A percentile compares a stretch with the other conserved stretches of the same genome.
Conservation (phyloP, 179 eudicot species). For the Dionaea muscipula region DNA sequence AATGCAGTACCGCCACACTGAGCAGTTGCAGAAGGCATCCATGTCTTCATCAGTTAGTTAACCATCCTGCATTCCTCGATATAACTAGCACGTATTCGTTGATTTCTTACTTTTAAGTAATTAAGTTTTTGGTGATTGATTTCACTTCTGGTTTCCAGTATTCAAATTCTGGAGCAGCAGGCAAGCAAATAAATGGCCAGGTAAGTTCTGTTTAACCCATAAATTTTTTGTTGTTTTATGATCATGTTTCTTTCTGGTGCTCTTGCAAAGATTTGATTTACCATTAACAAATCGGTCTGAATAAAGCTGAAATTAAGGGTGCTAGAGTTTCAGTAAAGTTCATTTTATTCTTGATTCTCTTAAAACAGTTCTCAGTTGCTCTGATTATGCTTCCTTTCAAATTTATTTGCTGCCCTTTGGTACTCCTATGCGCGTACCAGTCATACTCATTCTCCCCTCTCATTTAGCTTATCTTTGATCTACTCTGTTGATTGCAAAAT, state of each 20-base stretch:
- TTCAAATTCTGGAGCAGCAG: constrained; percentile 39
- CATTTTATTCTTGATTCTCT: background rate
- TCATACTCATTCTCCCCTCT: too few species aligned
- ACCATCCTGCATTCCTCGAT: constrained; percentile 2
- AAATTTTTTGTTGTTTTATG: background rate
- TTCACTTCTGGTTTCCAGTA: constrained; percentile 32
- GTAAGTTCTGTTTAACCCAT: constrained; percentile 18
- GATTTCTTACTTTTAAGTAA: background rate
- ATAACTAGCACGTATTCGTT: background rate
- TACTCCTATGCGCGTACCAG: too few species aligned
- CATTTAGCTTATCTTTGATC: too few species aligned
- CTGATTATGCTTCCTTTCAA: background rate
- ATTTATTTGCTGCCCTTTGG: background rate
- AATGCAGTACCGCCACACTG: constrained; percentile 29
- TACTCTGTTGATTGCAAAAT: background rate
- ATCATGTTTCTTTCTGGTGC: background rate
- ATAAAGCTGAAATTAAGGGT: background rate
- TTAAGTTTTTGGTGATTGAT: background rate
- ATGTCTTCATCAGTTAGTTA: constrained; percentile 38
- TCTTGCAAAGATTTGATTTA: background rate
- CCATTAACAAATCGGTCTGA: too few species aligned
- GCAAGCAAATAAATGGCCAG: constrained; percentile 46
- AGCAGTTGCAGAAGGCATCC: constrained; percentile 43
- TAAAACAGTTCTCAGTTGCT: background rate
- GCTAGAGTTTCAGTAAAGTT: background rate